Evolutionary conservation across 306 rosid species (phyloP).

Genomic region (Luffa acutangula): DNA sequence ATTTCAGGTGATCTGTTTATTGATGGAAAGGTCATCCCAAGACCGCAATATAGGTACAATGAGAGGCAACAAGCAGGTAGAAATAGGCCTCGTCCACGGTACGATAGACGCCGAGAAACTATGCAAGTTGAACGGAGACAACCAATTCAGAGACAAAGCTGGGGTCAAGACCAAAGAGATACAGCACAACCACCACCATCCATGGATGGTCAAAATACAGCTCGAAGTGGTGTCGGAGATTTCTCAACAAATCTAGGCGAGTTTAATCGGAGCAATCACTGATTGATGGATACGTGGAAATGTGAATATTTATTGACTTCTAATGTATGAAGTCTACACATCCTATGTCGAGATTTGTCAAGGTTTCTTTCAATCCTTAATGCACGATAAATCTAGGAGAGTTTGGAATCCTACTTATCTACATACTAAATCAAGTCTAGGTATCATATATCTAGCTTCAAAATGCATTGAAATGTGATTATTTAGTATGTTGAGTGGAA

Average conservation of each 20-base stretch:
- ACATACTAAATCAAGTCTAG: background rate
- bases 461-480: background rate
- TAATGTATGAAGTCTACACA: background rate
- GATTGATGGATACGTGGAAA: background rate
- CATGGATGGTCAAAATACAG: conserved; percentile 15
- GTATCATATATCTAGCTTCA: background rate
- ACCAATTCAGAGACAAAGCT: conserved; percentile 31
- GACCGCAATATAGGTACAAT: conserved; percentile 72
- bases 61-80: conserved; percentile 39
- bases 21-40: conserved; percentile 76
- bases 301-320: background rate
- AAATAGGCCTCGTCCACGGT: conserved; percentile 70
- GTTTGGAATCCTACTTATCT: background rate
- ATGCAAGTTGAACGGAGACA: conserved; percentile 57
- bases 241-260: conserved; percentile 1
- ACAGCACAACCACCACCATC: conserved; percentile 28
- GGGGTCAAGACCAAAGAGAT: conserved; percentile 32
- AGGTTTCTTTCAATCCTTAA: background rate
- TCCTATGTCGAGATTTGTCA: background rate
- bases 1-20: conserved; percentile 69
- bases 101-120: conserved; percentile 55
- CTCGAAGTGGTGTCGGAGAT: conserved; percentile 16
- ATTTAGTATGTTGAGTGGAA: background rate
- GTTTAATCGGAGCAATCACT: conserved; percentile 10
- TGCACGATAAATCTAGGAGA: background rate